phyloP scores from a whole-genome alignment of 139 green algal species.

The Deuterostichococcus epilithicus region DNA sequence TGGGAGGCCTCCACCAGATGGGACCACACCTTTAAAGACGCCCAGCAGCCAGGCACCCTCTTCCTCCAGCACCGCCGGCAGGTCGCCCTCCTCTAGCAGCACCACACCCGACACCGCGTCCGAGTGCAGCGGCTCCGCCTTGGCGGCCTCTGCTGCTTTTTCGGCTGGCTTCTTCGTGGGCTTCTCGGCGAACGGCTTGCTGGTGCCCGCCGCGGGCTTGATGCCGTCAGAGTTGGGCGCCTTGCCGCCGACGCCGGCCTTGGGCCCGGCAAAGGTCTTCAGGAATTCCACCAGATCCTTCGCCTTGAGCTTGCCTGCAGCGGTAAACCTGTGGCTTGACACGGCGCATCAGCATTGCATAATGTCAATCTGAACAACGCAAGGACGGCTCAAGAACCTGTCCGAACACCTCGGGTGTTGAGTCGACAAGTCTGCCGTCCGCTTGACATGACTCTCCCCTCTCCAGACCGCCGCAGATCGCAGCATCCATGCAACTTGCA shows the following conservation, averaged over 20 bases:
- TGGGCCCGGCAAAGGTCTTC: constrained; percentile 2
- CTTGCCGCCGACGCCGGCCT: not conserved
- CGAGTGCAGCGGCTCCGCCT: constrained; percentile 18
- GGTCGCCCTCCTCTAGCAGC: constrained; percentile 1
- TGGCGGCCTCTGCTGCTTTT: constrained; percentile 3
- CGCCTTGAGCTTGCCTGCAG: constrained; percentile 30
- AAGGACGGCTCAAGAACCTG: too few species aligned
- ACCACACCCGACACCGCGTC: constrained; percentile 9
- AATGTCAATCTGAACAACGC: too few species aligned
- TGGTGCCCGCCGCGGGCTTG: not conserved
- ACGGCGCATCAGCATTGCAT: too few species aligned
- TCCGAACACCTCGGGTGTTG: too few species aligned
- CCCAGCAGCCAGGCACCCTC: not conserved
- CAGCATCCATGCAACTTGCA: not conserved
- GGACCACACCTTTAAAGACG: not conserved
- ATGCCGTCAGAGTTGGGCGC: not conserved
- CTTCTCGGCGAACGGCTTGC: not conserved
- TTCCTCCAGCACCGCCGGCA: not conserved
- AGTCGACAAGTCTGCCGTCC: too few species aligned
- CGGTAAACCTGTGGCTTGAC: not conserved
- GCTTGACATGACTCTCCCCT: too few species aligned
- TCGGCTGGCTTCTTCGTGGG: not conserved
- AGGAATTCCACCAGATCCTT: constrained; percentile 27
- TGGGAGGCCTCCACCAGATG: too few species aligned
- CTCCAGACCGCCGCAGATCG: too few species aligned